Conservation (phyloP, 2,329 filamentous ascomycete species). For the Fusarium virguliforme region DNA sequence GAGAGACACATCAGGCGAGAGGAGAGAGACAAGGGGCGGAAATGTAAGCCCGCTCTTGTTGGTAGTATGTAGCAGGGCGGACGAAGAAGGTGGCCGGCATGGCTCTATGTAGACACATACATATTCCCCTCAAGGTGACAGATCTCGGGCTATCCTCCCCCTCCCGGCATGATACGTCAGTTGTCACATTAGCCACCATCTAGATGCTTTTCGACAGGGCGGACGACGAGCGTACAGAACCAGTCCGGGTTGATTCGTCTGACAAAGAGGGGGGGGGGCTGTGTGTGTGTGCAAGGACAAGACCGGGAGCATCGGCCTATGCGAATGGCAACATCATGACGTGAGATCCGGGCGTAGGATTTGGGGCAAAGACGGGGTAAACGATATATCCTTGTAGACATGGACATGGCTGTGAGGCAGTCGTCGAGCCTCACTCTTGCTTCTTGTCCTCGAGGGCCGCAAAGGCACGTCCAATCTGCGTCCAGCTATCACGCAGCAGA, state of each 20-base stretch:
- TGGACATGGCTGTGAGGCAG: not conserved
- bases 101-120: too few relatives aligned
- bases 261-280: not conserved
- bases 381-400: not conserved
- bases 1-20: conserved; percentile 1
- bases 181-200: not conserved
- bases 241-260: not conserved
- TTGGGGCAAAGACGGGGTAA: not conserved
- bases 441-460: conserved; percentile 45
- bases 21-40: not conserved
- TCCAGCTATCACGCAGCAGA: conserved; percentile 55
- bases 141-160: not conserved
- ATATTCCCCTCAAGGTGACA: not conserved
- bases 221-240: not conserved
- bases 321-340: not conserved
- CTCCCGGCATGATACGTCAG: not conserved
- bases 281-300: not conserved
- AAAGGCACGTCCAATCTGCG: conserved; percentile 51
- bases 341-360: conserved; percentile 1
- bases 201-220: conserved; percentile 11
- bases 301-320: conserved; percentile 5
- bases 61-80: not conserved
- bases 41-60: conserved; percentile 6
- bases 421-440: conserved; percentile 31
- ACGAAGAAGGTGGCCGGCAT: not conserved